phyloP scores from a whole-genome alignment of 139 green algal species.

The Microglena sp. region DNA sequence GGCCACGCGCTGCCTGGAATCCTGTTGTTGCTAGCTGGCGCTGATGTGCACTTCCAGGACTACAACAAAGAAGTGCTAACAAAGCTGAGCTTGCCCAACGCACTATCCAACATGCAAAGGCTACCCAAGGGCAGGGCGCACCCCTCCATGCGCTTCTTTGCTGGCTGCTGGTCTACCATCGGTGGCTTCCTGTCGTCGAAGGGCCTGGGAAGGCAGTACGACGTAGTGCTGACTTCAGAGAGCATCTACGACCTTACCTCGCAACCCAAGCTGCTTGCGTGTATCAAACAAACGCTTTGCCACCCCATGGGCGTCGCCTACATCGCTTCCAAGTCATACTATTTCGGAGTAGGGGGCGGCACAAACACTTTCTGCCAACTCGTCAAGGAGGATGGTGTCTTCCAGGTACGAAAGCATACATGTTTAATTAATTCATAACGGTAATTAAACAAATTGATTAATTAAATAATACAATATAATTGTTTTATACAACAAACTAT shows the following conservation, averaged over 20 bases:
- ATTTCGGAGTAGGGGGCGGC: slow-evolving; percentile 93
- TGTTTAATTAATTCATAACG: too few species aligned
- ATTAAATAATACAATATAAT: too few species aligned
- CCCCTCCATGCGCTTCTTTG: slow-evolving; percentile 16
- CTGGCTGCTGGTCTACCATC: slow-evolving; percentile 53
- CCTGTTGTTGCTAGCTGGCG: slow-evolving; percentile 47
- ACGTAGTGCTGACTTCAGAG: slow-evolving; percentile 73
- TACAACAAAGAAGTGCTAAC: slow-evolving; percentile 73
- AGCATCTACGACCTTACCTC: slow-evolving; percentile 66
- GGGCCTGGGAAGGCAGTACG: slow-evolving; percentile 39
- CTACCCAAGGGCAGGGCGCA: slow-evolving; percentile 7
- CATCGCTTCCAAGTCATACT: slow-evolving; percentile 86
- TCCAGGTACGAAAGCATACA: slow-evolving; percentile 17
- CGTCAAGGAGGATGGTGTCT: slow-evolving; percentile 21
- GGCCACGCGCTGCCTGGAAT: slow-evolving; percentile 78
- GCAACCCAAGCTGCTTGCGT: slow-evolving; percentile 43
- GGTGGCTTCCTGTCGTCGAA: slow-evolving; percentile 20
- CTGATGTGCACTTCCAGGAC: slow-evolving; percentile 59
- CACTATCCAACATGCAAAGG: slow-evolving; percentile 42
- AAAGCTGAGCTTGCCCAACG: slow-evolving; percentile 61
- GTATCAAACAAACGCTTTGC: slow-evolving; percentile 56
- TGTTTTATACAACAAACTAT: too few species aligned
- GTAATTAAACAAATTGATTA: too few species aligned
- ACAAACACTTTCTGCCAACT: slow-evolving; percentile 48
- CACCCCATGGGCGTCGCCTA: slow-evolving; percentile 58